Percentiles rank a stretch among this genome's conserved stretches.
phyloP scores from a whole-genome alignment of 257 asterid genomes.

The Mentha longifolia region DNA sequence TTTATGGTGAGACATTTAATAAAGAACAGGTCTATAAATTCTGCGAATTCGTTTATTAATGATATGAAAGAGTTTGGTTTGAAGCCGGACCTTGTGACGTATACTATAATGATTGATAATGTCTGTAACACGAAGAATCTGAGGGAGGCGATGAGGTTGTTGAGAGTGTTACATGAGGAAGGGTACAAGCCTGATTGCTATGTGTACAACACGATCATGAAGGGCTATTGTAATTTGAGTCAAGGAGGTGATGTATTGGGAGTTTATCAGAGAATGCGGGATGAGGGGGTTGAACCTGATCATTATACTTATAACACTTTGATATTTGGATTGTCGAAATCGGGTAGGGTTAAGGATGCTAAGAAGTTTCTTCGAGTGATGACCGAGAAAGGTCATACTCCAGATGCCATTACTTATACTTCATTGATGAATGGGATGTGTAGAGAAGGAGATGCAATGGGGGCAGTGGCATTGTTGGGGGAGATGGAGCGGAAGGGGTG shows the following conservation, averaged over 20 bases:
- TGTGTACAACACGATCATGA: slow-evolving; percentile 91
- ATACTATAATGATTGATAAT: slow-evolving; percentile 92
- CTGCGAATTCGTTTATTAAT: slow-evolving; percentile 55
- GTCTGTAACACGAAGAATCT: slow-evolving; percentile 88
- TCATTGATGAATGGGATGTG: slow-evolving; percentile 98
- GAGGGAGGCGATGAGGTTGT: slow-evolving; percentile 80
- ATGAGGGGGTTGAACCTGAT: slow-evolving; percentile 83
- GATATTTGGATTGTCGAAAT: slow-evolving; percentile 78
- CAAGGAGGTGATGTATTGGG: slow-evolving; percentile 70
- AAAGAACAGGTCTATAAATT: slow-evolving; percentile 64
- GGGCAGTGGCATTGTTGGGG: slow-evolving; percentile 70
- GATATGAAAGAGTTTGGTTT: slow-evolving; percentile 75
- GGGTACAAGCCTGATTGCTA: slow-evolving; percentile 88
- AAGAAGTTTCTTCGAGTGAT: slow-evolving; percentile 68
- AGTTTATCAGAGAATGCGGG: slow-evolving; percentile 83
- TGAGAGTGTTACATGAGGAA: slow-evolving; percentile 66
- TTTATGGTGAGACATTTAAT: slow-evolving; percentile 76
- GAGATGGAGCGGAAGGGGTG: slow-evolving; percentile 84
- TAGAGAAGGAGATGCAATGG: slow-evolving; percentile 74
- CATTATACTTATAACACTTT: slow-evolving; percentile 76
- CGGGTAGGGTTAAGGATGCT: slow-evolving; percentile 84
- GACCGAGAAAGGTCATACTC: slow-evolving; percentile 73
- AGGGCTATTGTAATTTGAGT: slow-evolving; percentile 75
- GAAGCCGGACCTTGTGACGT: slow-evolving; percentile 91
- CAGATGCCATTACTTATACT: slow-evolving; percentile 85